Evolutionary conservation across 805 yeast species (phyloP).

Genomic region (Wickerhamiella lipophila): DNA sequence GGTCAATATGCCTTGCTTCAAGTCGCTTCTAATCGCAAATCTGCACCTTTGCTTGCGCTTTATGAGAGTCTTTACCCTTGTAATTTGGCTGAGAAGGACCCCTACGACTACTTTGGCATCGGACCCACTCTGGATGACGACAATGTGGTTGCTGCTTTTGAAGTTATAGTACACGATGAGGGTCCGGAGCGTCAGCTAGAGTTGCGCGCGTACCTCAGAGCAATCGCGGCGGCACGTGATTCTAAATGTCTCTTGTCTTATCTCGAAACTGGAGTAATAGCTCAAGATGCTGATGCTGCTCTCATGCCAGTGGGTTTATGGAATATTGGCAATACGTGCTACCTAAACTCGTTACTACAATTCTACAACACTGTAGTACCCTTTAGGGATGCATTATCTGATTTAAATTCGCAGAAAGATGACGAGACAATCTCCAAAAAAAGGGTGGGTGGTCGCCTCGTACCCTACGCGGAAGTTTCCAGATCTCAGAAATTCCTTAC

Average conservation of each 20-base stretch:
- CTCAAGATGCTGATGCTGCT: conserved; percentile 11
- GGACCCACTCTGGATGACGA: conserved; percentile 50
- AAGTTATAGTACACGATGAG: conserved; percentile 42
- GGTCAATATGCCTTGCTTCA: conserved; percentile 16
- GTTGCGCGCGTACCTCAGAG: conserved; percentile 45
- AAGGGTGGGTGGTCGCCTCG: conserved; percentile 78
- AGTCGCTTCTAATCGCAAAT: conserved; percentile 15
- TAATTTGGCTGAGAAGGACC: conserved; percentile 39
- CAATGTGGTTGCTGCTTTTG: conserved; percentile 61
- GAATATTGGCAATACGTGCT: conserved; percentile 94
- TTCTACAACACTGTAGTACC: conserved; percentile 82
- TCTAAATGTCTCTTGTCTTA: conserved; percentile 46
- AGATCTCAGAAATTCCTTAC: conserved; percentile 73
- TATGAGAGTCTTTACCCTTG: conserved; percentile 7
- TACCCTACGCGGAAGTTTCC: conserved; percentile 63
- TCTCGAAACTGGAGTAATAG: conserved; percentile 48
- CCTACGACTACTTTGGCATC: conserved; percentile 41
- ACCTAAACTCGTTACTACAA: conserved; percentile 78
- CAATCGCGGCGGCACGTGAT: conserved; percentile 41
- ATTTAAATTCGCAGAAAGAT: conserved; percentile 33
- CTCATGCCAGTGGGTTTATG: conserved; percentile 77
- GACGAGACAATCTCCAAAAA: conserved; percentile 34
- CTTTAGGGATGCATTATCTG: conserved; percentile 50
- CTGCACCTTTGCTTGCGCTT: conserved; percentile 5
- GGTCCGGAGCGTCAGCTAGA: conserved; percentile 39